phyloP scores from a whole-genome alignment of 2,329 filamentous ascomycete genomes.

The Botrytis galanthina region DNA sequence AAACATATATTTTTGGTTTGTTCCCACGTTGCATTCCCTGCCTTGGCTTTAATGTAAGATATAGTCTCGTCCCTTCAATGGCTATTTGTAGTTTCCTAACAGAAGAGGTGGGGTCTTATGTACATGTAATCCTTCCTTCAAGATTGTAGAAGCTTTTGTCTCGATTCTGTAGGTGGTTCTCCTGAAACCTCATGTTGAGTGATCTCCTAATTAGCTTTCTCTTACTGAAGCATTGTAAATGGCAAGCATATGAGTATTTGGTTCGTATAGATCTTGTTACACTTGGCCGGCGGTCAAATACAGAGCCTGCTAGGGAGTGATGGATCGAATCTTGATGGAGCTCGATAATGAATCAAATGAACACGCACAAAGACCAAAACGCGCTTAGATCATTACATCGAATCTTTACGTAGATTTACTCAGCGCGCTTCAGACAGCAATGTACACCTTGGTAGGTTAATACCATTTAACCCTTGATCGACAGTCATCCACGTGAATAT shows the following conservation, averaged over 20 bases:
- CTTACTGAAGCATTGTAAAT: not conserved
- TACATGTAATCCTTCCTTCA: not conserved
- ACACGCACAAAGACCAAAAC: not conserved
- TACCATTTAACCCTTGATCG: not conserved
- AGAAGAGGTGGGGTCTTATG: not conserved
- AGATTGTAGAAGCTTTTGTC: not conserved
- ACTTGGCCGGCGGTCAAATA: not conserved
- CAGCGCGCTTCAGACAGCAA: not conserved
- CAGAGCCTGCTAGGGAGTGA: not conserved
- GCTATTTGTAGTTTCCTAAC: not conserved
- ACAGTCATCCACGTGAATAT: not conserved
- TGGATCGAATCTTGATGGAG: not conserved
- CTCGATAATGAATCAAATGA: not conserved
- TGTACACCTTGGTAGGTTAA: not conserved
- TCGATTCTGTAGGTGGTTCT: not conserved
- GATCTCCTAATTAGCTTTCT: not conserved
- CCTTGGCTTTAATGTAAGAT: too few species aligned
- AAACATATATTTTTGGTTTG: not conserved
- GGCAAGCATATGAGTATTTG: not conserved
- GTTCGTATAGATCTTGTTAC: not conserved
- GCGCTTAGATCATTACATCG: not conserved
- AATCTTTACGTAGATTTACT: not conserved
- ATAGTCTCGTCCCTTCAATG: too few species aligned
- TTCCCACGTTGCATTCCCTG: not conserved
- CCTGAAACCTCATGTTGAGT: not conserved